These are phyloP conservation scores for Acarospora socialis DNA, from an alignment of 2,329 filamentous ascomycete genomes.

Conservation along the genomic window DNA sequence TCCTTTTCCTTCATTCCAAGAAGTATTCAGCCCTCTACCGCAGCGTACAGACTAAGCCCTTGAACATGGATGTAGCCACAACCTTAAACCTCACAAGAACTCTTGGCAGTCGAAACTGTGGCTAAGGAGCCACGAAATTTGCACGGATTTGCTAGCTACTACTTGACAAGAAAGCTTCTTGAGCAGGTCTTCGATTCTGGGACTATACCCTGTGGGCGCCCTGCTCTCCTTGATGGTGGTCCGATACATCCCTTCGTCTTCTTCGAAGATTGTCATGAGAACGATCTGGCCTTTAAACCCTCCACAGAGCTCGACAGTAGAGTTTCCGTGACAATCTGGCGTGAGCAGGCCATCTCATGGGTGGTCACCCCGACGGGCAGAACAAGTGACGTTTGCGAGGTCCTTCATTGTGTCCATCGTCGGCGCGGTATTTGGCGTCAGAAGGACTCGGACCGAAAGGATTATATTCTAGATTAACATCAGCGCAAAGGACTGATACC, in stretches of 20 bases:
- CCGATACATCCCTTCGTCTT: neutral
- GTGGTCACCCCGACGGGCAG: neutral
- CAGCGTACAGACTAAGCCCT: too few relatives aligned
- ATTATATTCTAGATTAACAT: constrained; percentile 8
- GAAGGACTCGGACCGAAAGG: neutral
- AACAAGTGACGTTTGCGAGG: neutral
- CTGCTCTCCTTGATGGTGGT: neutral
- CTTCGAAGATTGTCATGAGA: constrained; percentile 1
- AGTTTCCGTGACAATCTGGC: neutral
- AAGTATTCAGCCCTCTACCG: neutral
- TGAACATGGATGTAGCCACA: too few relatives aligned
- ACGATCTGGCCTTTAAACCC: constrained; percentile 4
- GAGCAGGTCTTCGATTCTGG: constrained; percentile 3
- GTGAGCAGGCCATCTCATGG: constrained; percentile 4
- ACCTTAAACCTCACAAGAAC: too few relatives aligned
- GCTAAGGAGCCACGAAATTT: neutral
- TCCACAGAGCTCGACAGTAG: constrained; percentile 1
- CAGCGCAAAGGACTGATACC: too few relatives aligned
- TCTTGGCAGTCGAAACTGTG: neutral
- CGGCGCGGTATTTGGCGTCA: constrained; percentile 3
- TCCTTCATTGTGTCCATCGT: constrained; percentile 5
- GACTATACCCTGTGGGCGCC: constrained; percentile 1
- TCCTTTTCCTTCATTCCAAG: constrained; percentile 1
- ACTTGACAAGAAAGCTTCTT: constrained; percentile 1
- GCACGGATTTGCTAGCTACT: neutral